Percentiles rank a stretch among this genome's conserved stretches.
Evolutionary conservation across 371 early-diverging fungal genomes (phyloP).

Genomic region (Mortierella sp.): DNA sequence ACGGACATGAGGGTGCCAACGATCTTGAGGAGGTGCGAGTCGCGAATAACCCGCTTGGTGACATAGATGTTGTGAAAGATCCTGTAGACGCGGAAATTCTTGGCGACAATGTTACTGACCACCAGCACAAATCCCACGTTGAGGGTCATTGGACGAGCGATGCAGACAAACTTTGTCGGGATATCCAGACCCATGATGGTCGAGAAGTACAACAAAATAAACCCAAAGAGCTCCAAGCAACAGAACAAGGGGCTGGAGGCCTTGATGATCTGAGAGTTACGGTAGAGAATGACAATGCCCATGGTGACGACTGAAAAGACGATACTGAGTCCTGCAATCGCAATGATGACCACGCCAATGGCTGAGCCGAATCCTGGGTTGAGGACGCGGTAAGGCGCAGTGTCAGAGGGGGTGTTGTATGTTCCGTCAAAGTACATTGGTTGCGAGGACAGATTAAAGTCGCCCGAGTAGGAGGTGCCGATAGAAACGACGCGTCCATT

Average conservation of each 20-base stretch:
- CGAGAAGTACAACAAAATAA: conserved; percentile 65
- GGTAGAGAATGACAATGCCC: conserved; percentile 61
- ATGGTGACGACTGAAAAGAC: conserved; percentile 60
- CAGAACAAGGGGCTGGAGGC: conserved; percentile 74
- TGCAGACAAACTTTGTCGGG: conserved; percentile 60
- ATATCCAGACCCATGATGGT: conserved; percentile 66
- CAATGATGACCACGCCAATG: conserved; percentile 58
- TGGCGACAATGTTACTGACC: conserved; percentile 73
- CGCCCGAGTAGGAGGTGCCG: conserved; percentile 64
- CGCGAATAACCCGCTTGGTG: conserved; percentile 70
- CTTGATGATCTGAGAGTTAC: conserved; percentile 68
- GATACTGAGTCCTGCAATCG: conserved; percentile 60
- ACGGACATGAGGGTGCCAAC: conserved; percentile 60
- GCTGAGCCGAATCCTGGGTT: conserved; percentile 65
- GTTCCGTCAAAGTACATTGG: conserved; percentile 73
- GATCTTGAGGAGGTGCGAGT: conserved; percentile 65
- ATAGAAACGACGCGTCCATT: conserved; percentile 59
- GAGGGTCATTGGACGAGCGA: conserved; percentile 63
- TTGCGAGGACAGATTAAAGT: conserved; percentile 58
- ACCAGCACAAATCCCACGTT: conserved; percentile 71
- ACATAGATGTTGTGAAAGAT: conserved; percentile 75
- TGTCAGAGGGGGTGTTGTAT: conserved; percentile 63
- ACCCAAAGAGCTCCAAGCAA: conserved; percentile 69
- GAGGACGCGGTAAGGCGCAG: conserved; percentile 64
- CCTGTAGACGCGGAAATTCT: conserved; percentile 73